Base-by-base conservation (phyloP, 2,329 filamentous ascomycete species). In the Tolypocladium endophyticum region DNA sequence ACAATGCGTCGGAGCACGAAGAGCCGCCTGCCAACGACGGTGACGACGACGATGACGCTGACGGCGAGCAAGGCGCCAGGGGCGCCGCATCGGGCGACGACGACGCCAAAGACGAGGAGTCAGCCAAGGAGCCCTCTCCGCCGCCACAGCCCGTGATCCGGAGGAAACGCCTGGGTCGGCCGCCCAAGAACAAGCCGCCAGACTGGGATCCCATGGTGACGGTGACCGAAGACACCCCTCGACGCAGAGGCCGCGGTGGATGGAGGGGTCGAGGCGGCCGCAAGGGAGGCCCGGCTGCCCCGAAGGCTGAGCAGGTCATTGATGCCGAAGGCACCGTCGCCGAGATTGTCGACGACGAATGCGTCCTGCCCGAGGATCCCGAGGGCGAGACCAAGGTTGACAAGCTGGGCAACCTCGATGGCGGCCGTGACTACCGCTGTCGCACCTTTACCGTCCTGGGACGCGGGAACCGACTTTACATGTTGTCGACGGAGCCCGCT, bases 401-500 rank as follows among this genome's bases (percentile, higher is more conserved):
- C 76, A 93, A 93, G 76, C 75, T 88, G 67, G 94, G 94, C 36
- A 86, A 90, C 68, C 82, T 99, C 3, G 81, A 87, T 63, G 94
- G 85, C 35, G 92, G 88, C 5, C 85, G 94, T 66, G 91, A 97
- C 69, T 99, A 99, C 73, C 87, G 94, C 35, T 96, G 96, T 70
- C 89, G 94, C 62, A 96, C 93, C 1, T 99, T 99, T 73, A 96
- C 89, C 9, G 89, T 99, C 64, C 81, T 86, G 23, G 92, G 90
- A 59, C 86, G 92, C 64, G 92, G 89, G 43, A 84, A 93, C 56
- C 81, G 92, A 59, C 85, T 96, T 14, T 99, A 99, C 83, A 99
- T 99, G 94, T 77, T 99, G 74, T 97, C 94, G 3, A 99, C 94
- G 5, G 94, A 99, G 71, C 95, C 94, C 6, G 94, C 94, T 30